Evolutionary conservation across 2,329 filamentous ascomycete genomes (phyloP).

Genomic region (Neofusicoccum sp.): DNA sequence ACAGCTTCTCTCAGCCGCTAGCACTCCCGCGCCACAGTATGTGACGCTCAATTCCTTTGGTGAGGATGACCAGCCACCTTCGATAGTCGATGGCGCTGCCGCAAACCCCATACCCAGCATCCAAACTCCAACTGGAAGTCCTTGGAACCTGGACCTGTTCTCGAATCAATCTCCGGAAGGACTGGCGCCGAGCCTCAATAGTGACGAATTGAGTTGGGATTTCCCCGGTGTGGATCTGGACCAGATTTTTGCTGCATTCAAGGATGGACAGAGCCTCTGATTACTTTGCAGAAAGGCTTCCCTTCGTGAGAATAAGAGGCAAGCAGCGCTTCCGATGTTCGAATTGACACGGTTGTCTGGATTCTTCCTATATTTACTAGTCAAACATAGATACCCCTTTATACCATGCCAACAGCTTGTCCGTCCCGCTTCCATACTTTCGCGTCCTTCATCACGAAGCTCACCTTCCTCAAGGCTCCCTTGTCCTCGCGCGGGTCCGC

Average conservation of each 20-base stretch:
- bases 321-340: no score
- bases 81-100: background rate
- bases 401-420: conserved; percentile 13
- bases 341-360: no score
- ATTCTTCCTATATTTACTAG: background rate
- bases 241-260: conserved; percentile 18
- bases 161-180: background rate
- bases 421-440: conserved; percentile 50
- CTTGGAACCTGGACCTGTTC: conserved; percentile 16
- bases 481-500: conserved; percentile 47
- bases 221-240: conserved; percentile 19
- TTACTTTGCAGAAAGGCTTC: background rate
- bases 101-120: background rate
- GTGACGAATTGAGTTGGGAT: conserved; percentile 17
- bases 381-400: background rate
- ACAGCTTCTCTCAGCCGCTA: background rate
- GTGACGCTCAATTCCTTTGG: background rate
- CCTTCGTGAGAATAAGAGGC: no score
- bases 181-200: conserved; percentile 6
- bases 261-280: conserved; percentile 12
- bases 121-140: background rate
- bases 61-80: background rate
- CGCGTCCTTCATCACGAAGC: conserved; percentile 62
- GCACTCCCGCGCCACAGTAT: background rate
- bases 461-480: conserved; percentile 50